Conservation (phyloP, 2,329 filamentous ascomycete species). For the Cercospora sesami region DNA sequence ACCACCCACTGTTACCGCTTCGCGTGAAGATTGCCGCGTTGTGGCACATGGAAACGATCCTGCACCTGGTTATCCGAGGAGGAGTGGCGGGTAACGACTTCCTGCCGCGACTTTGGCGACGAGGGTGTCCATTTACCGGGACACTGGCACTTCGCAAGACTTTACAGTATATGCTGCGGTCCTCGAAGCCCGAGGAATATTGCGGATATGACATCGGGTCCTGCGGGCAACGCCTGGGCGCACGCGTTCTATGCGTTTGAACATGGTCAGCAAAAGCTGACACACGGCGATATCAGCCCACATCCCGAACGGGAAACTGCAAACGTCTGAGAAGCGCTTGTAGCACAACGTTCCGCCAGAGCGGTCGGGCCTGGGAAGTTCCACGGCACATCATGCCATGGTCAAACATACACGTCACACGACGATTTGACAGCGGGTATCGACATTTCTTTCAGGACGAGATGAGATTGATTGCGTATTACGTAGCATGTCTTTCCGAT, state of each 20-base stretch:
- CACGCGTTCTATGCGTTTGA: not conserved
- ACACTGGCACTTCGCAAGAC: not conserved
- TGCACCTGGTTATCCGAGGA: not conserved
- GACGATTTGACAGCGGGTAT: slow-evolving; percentile 13
- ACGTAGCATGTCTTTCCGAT: not conserved
- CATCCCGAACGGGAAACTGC: not conserved
- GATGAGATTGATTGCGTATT: not conserved
- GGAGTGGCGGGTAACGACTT: not conserved
- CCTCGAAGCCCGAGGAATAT: not conserved
- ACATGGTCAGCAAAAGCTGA: not conserved
- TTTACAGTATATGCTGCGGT: not conserved
- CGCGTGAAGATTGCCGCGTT: not conserved
- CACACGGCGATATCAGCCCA: not conserved
- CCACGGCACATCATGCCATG: not conserved
- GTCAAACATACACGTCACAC: slow-evolving; percentile 9
- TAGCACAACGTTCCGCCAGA: not conserved
- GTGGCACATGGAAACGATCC: not conserved
- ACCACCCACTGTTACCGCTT: not conserved
- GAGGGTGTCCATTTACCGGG: not conserved
- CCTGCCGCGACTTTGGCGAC: not conserved
- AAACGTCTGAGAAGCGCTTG: not conserved
- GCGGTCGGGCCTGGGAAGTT: not conserved
- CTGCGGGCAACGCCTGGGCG: not conserved
- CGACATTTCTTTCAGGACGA: not conserved
- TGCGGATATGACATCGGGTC: not conserved